These are phyloP conservation scores for Isabelozyma pseudorhagii DNA, from an alignment of 805 yeast species.

Conservation along the genomic window DNA sequence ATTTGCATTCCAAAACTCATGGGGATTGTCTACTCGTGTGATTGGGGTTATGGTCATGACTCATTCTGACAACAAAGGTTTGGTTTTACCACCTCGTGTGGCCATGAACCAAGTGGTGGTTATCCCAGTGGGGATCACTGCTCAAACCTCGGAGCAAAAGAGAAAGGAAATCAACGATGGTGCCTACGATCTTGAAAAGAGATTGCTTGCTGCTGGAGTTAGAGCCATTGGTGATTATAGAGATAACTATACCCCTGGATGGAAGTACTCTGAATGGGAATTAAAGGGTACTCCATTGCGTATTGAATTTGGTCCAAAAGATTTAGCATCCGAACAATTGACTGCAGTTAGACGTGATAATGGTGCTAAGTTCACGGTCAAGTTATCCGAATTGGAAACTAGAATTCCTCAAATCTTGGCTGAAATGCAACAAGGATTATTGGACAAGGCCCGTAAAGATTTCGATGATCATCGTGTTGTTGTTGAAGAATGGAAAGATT, in stretches of 20 bases:
- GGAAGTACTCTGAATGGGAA: slow-evolving; percentile 98
- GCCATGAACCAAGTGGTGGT: slow-evolving; percentile 90
- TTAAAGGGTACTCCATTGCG: slow-evolving; percentile 94
- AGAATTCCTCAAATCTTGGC: slow-evolving; percentile 76
- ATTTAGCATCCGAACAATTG: slow-evolving; percentile 73
- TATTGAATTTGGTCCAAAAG: slow-evolving; percentile 95
- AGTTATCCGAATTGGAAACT: slow-evolving; percentile 61
- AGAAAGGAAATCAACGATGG: slow-evolving; percentile 67
- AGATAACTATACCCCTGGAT: slow-evolving; percentile 94
- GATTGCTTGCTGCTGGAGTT: slow-evolving; percentile 58
- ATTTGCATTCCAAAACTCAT: slow-evolving; percentile 92
- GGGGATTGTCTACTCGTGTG: slow-evolving; percentile 98
- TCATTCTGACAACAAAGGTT: slow-evolving; percentile 97
- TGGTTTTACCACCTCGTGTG: slow-evolving; percentile 96
- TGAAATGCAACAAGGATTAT: slow-evolving; percentile 74
- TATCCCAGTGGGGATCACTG: slow-evolving; percentile 92
- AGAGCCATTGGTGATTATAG: slow-evolving; percentile 86
- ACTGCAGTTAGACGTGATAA: slow-evolving; percentile 92
- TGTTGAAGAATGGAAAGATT: slow-evolving; percentile 86
- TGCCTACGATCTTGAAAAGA: slow-evolving; percentile 64
- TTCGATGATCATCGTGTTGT: slow-evolving; percentile 80
- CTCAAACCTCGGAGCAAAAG: slow-evolving; percentile 75
- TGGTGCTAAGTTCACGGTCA: slow-evolving; percentile 67
- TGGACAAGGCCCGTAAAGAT: slow-evolving; percentile 71
- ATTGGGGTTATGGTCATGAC: slow-evolving; percentile 99